Conservation (phyloP, 352 stramenopile species). For the Aphanomyces invadans region DNA sequence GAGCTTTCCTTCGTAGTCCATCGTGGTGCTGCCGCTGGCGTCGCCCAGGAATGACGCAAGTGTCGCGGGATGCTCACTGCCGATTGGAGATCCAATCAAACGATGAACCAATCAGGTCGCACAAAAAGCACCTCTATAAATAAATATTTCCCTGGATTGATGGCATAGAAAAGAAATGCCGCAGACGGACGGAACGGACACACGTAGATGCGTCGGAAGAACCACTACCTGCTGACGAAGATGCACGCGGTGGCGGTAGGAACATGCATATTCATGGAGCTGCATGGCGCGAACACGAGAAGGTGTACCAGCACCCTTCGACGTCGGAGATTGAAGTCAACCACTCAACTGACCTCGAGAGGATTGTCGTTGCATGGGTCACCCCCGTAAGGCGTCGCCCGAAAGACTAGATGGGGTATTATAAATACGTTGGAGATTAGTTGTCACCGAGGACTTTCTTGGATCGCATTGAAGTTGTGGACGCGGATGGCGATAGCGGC, state of each 20-base stretch:
- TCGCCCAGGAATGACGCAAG: background rate
- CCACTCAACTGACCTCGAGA: no score
- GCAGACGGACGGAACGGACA: no score
- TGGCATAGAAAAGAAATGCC: no score
- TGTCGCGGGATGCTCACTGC: background rate
- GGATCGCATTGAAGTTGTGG: slow-evolving; percentile 9
- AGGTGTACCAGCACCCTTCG: no score
- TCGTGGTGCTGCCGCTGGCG: background rate
- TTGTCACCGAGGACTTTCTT: slow-evolving; percentile 7
- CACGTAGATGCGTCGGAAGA: no score
- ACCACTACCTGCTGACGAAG: no score
- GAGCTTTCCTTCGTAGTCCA: slow-evolving; percentile 30
- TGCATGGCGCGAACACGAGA: background rate
- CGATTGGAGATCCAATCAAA: slow-evolving; percentile 7
- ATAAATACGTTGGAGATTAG: slow-evolving; percentile 11
- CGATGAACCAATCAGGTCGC: background rate
- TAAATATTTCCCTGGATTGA: no score
- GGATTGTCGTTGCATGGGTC: no score
- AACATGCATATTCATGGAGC: background rate
- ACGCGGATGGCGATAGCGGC: slow-evolving; percentile 3
- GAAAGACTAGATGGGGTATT: background rate
- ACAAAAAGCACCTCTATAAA: background rate
- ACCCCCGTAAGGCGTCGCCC: no score
- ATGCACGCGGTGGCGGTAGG: no score
- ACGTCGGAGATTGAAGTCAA: no score